phyloP scores from a whole-genome alignment of 2,329 filamentous ascomycete genomes.

The Fusarium sp. region DNA sequence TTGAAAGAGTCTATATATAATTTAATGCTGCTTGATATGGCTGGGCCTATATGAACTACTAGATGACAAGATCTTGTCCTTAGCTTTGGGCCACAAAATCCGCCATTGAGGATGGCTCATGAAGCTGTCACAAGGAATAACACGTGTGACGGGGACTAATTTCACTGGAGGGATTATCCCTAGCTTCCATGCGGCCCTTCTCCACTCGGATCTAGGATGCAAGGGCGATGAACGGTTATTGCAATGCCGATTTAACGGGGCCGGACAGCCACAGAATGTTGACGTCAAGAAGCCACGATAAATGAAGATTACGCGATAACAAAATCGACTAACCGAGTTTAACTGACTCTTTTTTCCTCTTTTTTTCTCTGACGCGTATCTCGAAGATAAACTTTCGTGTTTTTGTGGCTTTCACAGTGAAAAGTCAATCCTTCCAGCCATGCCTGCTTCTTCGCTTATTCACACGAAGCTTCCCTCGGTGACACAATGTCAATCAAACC shows the following conservation, averaged over 20 bases:
- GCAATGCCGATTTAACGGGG: slow-evolving; percentile 23
- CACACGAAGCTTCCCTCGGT: background rate
- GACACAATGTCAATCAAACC: background rate
- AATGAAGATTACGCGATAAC: background rate
- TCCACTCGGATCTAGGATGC: slow-evolving; percentile 20
- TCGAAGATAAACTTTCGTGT: too few species aligned
- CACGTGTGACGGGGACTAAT: slow-evolving; percentile 22
- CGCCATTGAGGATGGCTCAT: too few species aligned
- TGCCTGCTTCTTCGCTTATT: background rate
- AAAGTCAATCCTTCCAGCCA: background rate
- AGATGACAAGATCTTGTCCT: too few species aligned
- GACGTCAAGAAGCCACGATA: background rate
- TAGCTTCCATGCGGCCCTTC: background rate
- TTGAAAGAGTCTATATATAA: too few species aligned
- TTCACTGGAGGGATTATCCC: slow-evolving; percentile 24
- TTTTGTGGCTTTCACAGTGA: too few species aligned
- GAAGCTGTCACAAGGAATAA: background rate
- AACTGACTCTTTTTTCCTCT: background rate
- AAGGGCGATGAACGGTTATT: slow-evolving; percentile 13
- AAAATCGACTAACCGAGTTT: background rate
- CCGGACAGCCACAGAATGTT: background rate
- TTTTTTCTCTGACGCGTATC: too few species aligned
- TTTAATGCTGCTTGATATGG: too few species aligned
- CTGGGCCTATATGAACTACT: too few species aligned
- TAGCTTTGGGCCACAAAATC: too few species aligned